Evolutionary conservation across 139 green algal genomes (phyloP), one percentile per base, ranked within the genome.

Genomic region (Marvania coccoides): DNA sequence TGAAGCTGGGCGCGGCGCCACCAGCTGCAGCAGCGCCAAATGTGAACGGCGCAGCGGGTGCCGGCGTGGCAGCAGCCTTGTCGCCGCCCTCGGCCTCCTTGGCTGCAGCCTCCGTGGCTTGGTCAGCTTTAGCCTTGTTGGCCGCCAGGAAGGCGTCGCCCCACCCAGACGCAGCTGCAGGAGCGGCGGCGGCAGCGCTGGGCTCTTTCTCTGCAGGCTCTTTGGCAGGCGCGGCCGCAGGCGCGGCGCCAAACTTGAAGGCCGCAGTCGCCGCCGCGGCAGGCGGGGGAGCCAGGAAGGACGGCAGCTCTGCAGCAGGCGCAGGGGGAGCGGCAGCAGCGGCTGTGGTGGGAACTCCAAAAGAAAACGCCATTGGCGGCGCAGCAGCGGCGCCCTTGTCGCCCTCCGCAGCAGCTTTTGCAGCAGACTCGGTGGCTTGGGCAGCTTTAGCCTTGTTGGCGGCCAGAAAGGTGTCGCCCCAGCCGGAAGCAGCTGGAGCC

Each of bases 391-490:
- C 48, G 19, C 42, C 42, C 19, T 19, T 19, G 42, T 19, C 42
- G 42, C 42, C 42, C 19, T 19, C 42, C 42, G 19, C 42, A 51
- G 19, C 12, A n/a, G 31, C 70, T 38, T 77, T 62, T 36, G 55
- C 63, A 9, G 54, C 63, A 13, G 70, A 61, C 13, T 48, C 63
- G 4, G 53, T 47, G 2, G 56, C 70, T 24, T 60, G 48, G 14
- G 15, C 33, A 8, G 70, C 63, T 14, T 51, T 61, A 6, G 40
- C 31, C 46, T 51, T 31, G 57, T 77, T 77, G 10, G 61, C 29
- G 47, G 70, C 47, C 51, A 62, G 30, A 47, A 78, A 73, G 4
- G 40, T 48, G 0, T 53, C 58, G 10, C 59, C 71, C 71, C 71
- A 78, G 8, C 63, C 71, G 39, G 36, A 28, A 14, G 35, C 29